Conservation (phyloP, 2,329 filamentous ascomycete species). For the Ilyonectria mors-panacis region DNA sequence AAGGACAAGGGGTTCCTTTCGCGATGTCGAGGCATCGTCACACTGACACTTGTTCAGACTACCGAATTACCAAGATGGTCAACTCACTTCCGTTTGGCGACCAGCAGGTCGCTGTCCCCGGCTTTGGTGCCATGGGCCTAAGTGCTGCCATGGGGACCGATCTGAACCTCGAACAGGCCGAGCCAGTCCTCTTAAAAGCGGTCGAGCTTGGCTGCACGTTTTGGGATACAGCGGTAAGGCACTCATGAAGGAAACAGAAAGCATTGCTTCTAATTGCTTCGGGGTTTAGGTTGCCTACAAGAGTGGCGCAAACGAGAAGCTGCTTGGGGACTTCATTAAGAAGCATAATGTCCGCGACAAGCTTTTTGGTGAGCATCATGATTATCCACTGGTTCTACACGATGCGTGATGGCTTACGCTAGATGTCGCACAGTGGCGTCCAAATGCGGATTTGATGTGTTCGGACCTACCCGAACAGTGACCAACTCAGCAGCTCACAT, state of each 20-base stretch:
- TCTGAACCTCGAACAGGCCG: neutral
- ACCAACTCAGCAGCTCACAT: conserved; percentile 64
- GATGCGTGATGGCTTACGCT: neutral
- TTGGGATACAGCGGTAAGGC: neutral
- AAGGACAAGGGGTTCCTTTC: neutral
- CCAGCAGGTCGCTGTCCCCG: neutral
- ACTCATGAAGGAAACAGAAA: neutral
- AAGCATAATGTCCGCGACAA: conserved; percentile 66
- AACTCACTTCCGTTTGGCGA: neutral
- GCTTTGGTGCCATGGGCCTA: conserved; percentile 1
- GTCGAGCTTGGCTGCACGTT: neutral
- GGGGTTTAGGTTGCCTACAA: conserved; percentile 59
- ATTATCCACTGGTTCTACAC: neutral
- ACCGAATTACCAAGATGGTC: neutral
- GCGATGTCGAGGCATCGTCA: neutral
- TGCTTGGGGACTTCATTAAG: conserved; percentile 64
- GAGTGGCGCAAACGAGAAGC: conserved; percentile 64
- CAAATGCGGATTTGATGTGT: conserved; percentile 61
- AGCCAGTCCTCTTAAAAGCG: neutral
- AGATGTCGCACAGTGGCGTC: conserved; percentile 57
- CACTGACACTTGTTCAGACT: neutral
- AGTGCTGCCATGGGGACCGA: neutral
- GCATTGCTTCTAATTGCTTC: neutral
- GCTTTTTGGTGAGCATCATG: conserved; percentile 57
- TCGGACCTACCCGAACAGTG: conserved; percentile 50